Base-by-base conservation (phyloP, 2,329 filamentous ascomycete species). In the Didymellaceae sp. region DNA sequence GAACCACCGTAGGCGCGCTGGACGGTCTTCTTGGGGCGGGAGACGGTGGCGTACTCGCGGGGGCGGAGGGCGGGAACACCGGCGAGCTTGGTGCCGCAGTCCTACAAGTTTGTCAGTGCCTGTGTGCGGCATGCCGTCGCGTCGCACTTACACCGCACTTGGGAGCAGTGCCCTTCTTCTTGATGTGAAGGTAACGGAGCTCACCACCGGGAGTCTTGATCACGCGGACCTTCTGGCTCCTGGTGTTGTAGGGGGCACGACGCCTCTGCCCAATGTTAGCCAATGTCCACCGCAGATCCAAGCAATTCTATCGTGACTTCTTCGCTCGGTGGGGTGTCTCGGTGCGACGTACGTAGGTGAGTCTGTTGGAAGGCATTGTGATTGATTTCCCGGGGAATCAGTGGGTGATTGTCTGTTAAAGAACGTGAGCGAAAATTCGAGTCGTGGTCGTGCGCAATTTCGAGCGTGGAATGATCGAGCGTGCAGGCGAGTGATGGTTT, bases 11-110 rank as follows among this genome's bases (percentile, higher is more conserved):
- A 99, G 74, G 94, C 92, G 74, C 94, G 91, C 84, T 94, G 90
- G 78, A 99, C 94, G 73, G 91, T 96, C 91, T 99, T 99, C 88
- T 97, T 91, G 77, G 95, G 93, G 82, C 93, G 91, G 76, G 92
- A 97, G 82, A 99, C 89, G 77, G 89, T 87, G 72, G 94, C 83
- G 83, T 99, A 99, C 85, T 99, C 90, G 83, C 92, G 92, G 75
- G 94, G 94, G 77, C 94, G 91, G 77, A 99, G 93, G 73, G 95
- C 94, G 73, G 94, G 95, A 74, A 99, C 92, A 80, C 94, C 94
- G 76, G 91, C 86, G 74, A 99, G 89, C 85, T 97, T 97, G 83
- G 86, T 86, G 76, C 94, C 94, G 77, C 95, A 99, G 86, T 99
- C 94, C 86, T 95, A 90, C 10, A 13, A 31, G 78, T 34, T 28